Evolutionary conservation across 495 filamentous ascomycete species (phyloP), one percentile per base, ranked within the genome.

Genomic region (Penicillium verhagenii): DNA sequence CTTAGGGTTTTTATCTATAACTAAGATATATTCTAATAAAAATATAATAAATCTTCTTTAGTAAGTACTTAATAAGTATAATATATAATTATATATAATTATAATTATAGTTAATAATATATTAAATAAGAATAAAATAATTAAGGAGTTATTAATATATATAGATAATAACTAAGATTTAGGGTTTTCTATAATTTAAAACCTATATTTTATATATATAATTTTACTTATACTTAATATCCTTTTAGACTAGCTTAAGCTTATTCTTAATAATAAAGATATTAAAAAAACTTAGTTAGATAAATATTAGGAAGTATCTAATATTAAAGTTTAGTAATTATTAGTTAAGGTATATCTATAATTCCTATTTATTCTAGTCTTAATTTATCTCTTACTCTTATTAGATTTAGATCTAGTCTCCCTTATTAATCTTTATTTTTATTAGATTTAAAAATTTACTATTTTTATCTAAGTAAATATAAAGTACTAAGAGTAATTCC

Each of bases 111-210:
- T 52, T 31, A 49, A 66, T 53, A 66, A 66, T 45, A 28, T 29
- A 39, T 59, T 26, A 23, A 67, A 67, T 47, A 64, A 67, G n/a
- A 40, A 19, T 4, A 66, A 49, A 10, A 20, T 67, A 14, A 18
- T 59, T 16, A n/a, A n/a, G n/a, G n/a, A n/a, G n/a, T n/a, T n/a
- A n/a, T n/a, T n/a, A n/a, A n/a, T n/a, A n/a, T n/a, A n/a, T n/a
- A n/a, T n/a, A n/a, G n/a, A 52, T 58, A 16, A 8, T 33, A 4
- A 21, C 47, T 11, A 40, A 5, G 24, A 46, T 3, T 7, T 14
- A 26, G 10, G 28, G 5, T 9, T 14, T 1, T 39, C 19, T 9
- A 42, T 59, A 35, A 20, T 56, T 11, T 39, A 28, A 5, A 39
- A 58, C 11, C 51, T 51, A 26, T 61, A 33, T 37, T 25, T 65